phyloP scores from a whole-genome alignment of 106 monocot genomes.

The Dendrobium catenatum region DNA sequence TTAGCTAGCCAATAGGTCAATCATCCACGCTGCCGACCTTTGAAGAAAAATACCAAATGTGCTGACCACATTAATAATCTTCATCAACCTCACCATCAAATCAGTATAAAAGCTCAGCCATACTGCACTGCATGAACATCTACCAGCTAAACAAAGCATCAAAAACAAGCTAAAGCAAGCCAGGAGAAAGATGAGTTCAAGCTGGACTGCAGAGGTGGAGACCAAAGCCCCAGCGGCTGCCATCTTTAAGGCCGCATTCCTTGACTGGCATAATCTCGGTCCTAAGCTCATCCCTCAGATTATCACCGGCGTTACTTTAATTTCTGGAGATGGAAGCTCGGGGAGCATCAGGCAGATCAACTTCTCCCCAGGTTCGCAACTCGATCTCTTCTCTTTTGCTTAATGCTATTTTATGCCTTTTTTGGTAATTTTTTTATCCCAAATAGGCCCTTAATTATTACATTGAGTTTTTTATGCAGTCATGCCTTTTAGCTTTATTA shows the following conservation, averaged over 20 bases:
- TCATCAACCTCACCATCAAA: neutral
- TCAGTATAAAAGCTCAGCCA: neutral
- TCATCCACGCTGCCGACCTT: neutral
- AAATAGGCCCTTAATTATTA: neutral
- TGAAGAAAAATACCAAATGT: neutral
- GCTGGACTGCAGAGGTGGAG: constrained; percentile 19
- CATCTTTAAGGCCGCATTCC: constrained; percentile 26
- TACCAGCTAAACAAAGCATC: neutral
- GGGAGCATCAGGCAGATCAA: constrained; percentile 34
- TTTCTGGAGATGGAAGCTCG: constrained; percentile 10
- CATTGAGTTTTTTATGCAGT: neutral
- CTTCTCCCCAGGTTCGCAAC: constrained; percentile 24
- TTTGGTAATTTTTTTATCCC: neutral
- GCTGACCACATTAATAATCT: too few species aligned
- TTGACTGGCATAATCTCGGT: constrained; percentile 40
- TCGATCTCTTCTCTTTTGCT: neutral
- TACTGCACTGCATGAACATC: neutral
- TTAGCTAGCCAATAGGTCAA: neutral
- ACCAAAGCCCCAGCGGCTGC: constrained; percentile 19
- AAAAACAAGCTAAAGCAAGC: too few species aligned
- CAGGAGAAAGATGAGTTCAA: neutral
- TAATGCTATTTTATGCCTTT: too few species aligned
- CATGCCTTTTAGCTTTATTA: constrained; percentile 2
- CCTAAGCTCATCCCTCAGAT: constrained; percentile 33
- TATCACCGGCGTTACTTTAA: constrained; percentile 4